Conservation (phyloP, 805 yeast species). For the Candida verbasci region DNA sequence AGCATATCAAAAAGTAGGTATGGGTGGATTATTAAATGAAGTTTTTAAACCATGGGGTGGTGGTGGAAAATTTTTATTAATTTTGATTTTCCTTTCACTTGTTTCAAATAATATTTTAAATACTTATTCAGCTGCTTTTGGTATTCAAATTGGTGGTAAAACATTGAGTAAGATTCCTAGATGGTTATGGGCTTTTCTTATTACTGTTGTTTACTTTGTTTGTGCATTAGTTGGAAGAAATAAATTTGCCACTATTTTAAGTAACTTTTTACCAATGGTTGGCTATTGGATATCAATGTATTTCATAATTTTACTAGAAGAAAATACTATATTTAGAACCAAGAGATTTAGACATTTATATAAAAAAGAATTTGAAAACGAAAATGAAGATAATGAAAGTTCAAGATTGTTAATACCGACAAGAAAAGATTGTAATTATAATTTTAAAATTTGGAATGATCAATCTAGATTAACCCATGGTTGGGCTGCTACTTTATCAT, state of each 20-base stretch:
- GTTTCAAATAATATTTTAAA: slow-evolving; percentile 80
- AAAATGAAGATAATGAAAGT: neutral
- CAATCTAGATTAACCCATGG: slow-evolving; percentile 59
- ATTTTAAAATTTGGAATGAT: slow-evolving; percentile 74
- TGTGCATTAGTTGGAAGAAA: slow-evolving; percentile 74
- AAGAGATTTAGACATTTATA: slow-evolving; percentile 28
- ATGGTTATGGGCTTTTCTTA: slow-evolving; percentile 66
- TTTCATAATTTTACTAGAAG: slow-evolving; percentile 65
- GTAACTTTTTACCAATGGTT: slow-evolving; percentile 84
- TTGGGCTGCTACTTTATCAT: slow-evolving; percentile 63
- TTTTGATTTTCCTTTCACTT: slow-evolving; percentile 66
- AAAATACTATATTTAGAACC: slow-evolving; percentile 66
- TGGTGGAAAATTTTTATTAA: slow-evolving; percentile 70
- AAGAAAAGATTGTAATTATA: slow-evolving; percentile 45
- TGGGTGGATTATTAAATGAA: slow-evolving; percentile 69
- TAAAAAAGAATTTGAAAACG: slow-evolving; percentile 21
- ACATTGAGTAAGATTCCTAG: slow-evolving; percentile 63
- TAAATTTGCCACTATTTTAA: slow-evolving; percentile 66
- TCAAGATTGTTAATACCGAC: slow-evolving; percentile 29
- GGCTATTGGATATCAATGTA: slow-evolving; percentile 90
- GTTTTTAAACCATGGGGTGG: slow-evolving; percentile 74
- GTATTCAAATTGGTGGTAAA: slow-evolving; percentile 60
- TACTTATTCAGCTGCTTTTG: slow-evolving; percentile 76
- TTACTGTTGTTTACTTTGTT: slow-evolving; percentile 60
- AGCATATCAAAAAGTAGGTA: slow-evolving; percentile 54